Evolutionary conservation across 257 asterid species (phyloP).

Genomic region (Gentiana straminea): DNA sequence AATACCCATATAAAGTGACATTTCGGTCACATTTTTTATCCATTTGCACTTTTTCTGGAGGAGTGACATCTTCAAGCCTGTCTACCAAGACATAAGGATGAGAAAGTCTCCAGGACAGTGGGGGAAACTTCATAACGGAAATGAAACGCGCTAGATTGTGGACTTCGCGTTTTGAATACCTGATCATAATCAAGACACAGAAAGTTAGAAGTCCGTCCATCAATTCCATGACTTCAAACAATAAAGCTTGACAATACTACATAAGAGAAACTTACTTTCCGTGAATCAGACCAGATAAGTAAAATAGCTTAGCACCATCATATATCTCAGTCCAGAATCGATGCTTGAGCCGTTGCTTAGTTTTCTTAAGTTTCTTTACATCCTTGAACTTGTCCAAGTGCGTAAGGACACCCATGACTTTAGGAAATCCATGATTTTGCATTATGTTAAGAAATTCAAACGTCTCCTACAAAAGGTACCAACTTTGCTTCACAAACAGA

Average conservation of each 20-base stretch:
- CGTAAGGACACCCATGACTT: constrained; percentile 98
- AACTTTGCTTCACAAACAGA: neutral
- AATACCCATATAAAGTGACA: constrained; percentile 73
- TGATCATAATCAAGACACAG: constrained; percentile 19
- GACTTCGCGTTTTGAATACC: constrained; percentile 87
- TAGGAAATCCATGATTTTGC: constrained; percentile 97
- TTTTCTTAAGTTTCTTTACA: constrained; percentile 83
- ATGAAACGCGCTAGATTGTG: constrained; percentile 94
- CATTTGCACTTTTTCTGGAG: constrained; percentile 69
- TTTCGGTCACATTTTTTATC: constrained; percentile 79
- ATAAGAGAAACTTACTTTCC: constrained; percentile 56
- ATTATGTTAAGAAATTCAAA: constrained; percentile 93
- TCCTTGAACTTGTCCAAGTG: constrained; percentile 96
- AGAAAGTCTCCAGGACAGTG: constrained; percentile 84
- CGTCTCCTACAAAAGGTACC: constrained; percentile 53
- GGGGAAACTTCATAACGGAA: constrained; percentile 96
- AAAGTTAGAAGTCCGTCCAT: neutral
- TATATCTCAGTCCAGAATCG: constrained; percentile 99
- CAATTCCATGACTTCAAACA: constrained; percentile 3
- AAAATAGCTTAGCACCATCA: constrained; percentile 92
- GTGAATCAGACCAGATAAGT: constrained; percentile 95
- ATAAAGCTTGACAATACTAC: neutral
- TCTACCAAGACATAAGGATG: constrained; percentile 93
- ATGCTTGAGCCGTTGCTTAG: constrained; percentile 92
- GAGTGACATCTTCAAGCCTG: constrained; percentile 92